Percentiles rank a stretch among this genome's conserved stretches.
Conservation (phyloP, 768 basidiomycete genomes). For the Gymnopilus junonius region DNA sequence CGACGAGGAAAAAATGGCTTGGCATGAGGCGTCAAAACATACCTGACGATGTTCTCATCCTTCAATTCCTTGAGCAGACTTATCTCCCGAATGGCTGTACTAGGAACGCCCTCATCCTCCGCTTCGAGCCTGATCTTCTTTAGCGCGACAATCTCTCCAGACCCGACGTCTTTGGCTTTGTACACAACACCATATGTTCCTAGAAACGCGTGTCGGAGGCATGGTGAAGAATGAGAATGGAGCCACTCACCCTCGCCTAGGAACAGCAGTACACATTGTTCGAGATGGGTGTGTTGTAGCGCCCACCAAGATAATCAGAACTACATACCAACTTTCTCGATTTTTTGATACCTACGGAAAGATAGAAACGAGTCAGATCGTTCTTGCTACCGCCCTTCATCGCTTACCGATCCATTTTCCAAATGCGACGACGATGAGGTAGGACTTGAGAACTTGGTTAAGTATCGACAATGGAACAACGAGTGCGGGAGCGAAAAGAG, state of each 20-base stretch:
- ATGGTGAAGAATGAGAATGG: neutral
- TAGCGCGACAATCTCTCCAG: slow-evolving; percentile 87
- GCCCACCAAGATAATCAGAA: slow-evolving; percentile 19
- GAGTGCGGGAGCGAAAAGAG: neutral
- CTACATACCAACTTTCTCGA: slow-evolving; percentile 96
- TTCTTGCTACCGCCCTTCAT: neutral
- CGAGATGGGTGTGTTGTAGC: slow-evolving; percentile 17
- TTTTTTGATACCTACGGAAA: slow-evolving; percentile 84
- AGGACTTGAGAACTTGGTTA: neutral
- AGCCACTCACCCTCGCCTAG: slow-evolving; percentile 53
- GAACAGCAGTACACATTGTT: slow-evolving; percentile 16
- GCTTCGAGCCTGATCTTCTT: slow-evolving; percentile 99
- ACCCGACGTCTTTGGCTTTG: slow-evolving; percentile 86
- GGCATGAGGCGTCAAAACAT: slow-evolving; percentile 21
- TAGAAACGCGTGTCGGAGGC: slow-evolving; percentile 36
- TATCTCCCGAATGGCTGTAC: slow-evolving; percentile 98
- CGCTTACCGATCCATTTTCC: slow-evolving; percentile 49
- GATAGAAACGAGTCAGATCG: neutral
- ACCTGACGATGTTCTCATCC: slow-evolving; percentile 96
- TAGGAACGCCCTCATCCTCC: slow-evolving; percentile 98
- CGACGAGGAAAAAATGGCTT: slow-evolving; percentile 3
- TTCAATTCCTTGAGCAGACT: slow-evolving; percentile 95
- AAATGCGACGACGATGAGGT: neutral
- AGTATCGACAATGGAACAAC: neutral
- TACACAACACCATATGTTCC: slow-evolving; percentile 99